Base-by-base conservation (phyloP, 352 stramenopile genomes). In the Globisporangium canariense region DNA sequence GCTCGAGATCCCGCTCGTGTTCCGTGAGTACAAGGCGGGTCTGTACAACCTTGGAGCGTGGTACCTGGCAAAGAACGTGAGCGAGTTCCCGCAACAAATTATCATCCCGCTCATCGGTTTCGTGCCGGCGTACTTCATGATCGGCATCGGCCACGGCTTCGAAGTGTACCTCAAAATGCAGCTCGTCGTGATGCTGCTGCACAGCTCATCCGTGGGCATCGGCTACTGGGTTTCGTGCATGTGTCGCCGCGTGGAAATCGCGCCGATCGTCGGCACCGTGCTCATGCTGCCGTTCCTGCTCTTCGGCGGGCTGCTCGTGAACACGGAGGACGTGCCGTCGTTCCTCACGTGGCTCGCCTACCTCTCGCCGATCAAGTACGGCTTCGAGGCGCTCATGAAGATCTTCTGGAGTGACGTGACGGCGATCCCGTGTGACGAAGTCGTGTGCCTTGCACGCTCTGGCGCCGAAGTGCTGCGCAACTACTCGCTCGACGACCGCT, bases 1-100 rank as follows among this genome's bases (percentile, higher is more conserved):
- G 1, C 54, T 77, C 20, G 77, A 86, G 52, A 45, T 86, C 3
- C 64, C 79, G 10, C 70, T 88, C 11, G 67, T 85, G 20, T 54
- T 69, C n/a, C 65, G 75, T 4, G 77, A 86, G 45, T 81, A 88
- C 68, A 55, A 54, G 13, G 65, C 60, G 0, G 68, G 68, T 4
- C 47, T 82, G 3, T 86, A 83, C 45, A 38, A 73, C 34, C 47
- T 83, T 4, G 60, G 69, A 0, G 62, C 71, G 0, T 87, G 78
- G 78, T 87, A 81, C n/a, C 3, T 83, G 0, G 60, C 76, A 25
- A 87, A 87, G 57, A 83, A 83, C 53, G 4, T 80, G 30, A 84
- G 74, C 36, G 78, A 87, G 59, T n/a, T 85, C 0, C 69, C 66
- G 2, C 71, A 76, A 66, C 78, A 85, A 53, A 40, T 88, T 3